Conservation (phyloP, 2,329 filamentous ascomycete species). For the Exophiala alcalophila region DNA sequence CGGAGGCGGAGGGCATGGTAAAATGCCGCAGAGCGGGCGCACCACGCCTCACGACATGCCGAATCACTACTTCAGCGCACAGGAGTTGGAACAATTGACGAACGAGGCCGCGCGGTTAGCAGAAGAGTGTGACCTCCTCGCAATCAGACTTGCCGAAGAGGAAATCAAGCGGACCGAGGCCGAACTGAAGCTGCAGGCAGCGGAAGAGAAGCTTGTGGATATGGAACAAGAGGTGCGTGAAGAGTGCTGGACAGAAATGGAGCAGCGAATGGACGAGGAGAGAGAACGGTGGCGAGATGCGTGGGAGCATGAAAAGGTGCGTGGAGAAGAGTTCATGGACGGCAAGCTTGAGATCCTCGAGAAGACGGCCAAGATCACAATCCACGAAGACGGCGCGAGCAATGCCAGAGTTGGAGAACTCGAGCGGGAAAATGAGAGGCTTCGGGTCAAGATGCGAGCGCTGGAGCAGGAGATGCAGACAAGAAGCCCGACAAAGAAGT, state of each 20-base stretch:
- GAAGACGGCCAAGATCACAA: slow-evolving; percentile 40
- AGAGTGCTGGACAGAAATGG: slow-evolving; percentile 84
- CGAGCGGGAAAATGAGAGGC: slow-evolving; percentile 67
- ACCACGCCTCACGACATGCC: slow-evolving; percentile 46
- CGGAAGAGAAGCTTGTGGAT: slow-evolving; percentile 62
- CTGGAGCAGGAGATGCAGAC: slow-evolving; percentile 64
- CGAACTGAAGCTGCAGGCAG: slow-evolving; percentile 69
- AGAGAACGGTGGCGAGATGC: slow-evolving; percentile 76
- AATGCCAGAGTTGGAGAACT: slow-evolving; percentile 56
- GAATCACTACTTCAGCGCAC: slow-evolving; percentile 50
- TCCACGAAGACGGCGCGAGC: slow-evolving; percentile 56
- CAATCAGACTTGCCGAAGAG: slow-evolving; percentile 67
- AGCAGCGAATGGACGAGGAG: slow-evolving; percentile 70
- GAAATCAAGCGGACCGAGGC: slow-evolving; percentile 66
- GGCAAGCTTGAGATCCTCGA: slow-evolving; percentile 75
- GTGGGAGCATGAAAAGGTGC: slow-evolving; percentile 64
- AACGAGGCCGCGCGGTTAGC: slow-evolving; percentile 76
- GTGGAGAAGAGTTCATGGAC: slow-evolving; percentile 78
- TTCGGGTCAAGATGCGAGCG: slow-evolving; percentile 62
- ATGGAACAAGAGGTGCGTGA: slow-evolving; percentile 83
- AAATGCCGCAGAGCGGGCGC: slow-evolving; percentile 36
- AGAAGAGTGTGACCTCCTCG: slow-evolving; percentile 73
- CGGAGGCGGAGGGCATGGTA: slow-evolving; percentile 30
- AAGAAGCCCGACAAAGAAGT: slow-evolving; percentile 61
- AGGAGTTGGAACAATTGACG: slow-evolving; percentile 78